Evolutionary conservation across 176 grass and related monocot genomes (phyloP).

Genomic region (Avena insularis): DNA sequence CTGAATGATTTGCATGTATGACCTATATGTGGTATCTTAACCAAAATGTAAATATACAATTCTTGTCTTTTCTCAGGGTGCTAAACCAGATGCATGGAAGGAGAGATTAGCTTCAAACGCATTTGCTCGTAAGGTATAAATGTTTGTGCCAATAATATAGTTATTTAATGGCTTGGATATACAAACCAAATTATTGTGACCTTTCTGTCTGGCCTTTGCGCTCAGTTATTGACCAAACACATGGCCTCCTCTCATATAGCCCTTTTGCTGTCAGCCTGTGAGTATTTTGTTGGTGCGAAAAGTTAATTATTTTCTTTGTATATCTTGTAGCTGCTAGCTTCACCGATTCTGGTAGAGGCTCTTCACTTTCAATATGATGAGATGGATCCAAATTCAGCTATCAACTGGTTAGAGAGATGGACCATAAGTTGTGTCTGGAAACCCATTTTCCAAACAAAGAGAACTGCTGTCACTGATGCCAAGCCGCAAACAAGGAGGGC

Average conservation of each 20-base stretch:
- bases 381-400: slow-evolving; percentile 81
- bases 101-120: slow-evolving; percentile 63
- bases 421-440: slow-evolving; percentile 67
- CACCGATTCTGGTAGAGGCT: slow-evolving; percentile 58
- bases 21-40: slow-evolving; percentile 3
- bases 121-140: slow-evolving; percentile 68
- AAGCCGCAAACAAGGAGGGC: slow-evolving; percentile 60
- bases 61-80: slow-evolving; percentile 47
- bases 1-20: background rate
- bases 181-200: background rate
- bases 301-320: background rate
- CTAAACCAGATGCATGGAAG: slow-evolving; percentile 65
- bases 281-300: background rate
- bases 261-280: slow-evolving; percentile 13
- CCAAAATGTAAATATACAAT: background rate
- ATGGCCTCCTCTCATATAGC: background rate
- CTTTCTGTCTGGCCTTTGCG: background rate
- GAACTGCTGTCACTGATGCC: slow-evolving; percentile 52
- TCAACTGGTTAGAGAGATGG: slow-evolving; percentile 91
- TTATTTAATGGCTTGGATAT: slow-evolving; percentile 18
- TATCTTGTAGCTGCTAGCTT: slow-evolving; percentile 71
- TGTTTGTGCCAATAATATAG: slow-evolving; percentile 15
- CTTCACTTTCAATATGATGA: slow-evolving; percentile 84
- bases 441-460: slow-evolving; percentile 62
- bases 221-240: slow-evolving; percentile 6